Evolutionary conservation across 495 filamentous ascomycete genomes (phyloP), one percentile per base, ranked within the genome.

Genomic region (Xylaria flabelliformis): DNA sequence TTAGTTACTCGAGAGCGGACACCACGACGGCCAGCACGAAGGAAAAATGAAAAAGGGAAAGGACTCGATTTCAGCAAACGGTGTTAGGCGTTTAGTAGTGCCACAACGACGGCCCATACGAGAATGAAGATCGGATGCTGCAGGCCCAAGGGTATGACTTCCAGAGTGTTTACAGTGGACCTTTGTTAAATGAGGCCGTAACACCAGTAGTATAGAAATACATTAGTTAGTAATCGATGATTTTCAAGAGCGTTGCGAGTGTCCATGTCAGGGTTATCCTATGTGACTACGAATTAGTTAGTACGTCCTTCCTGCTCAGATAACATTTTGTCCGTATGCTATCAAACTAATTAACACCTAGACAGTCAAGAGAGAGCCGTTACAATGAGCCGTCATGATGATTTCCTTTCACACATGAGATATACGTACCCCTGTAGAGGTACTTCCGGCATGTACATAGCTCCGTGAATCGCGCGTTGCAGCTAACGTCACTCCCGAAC

Each of bases 21-120:
- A 24, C 8, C 24, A 48, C 39, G 19, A 46, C 13, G 26, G 61
- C 26, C 42, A 32, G 17, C 32, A 55, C 39, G 41, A 59, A 51
- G 50, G 51, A 26, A 48, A 29, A 61, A 39, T 12, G 36, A 8
- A 32, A 17, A 32, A 32, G 41, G 62, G 13, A 72, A 72, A 19
- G 63, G 56, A 21, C 13, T 29, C 15, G 26, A 26, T 24, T 63
- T 66, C 24, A 58, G 62, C 50, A 72, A 50, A 65, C 3, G 70
- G 70, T 48, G 70, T 72, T 64, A 10, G 70, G 70, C 70, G 70
- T 72, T 67, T 36, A 15, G 26, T 29, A 26, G 51, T 42, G 50
- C 24, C 34, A 42, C 62, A 8, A 42, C 19, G 3, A 32, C 39
- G 61, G 39, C 61, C 63, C 53, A 19, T 66, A 58, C 53, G 41